Conservation (phyloP, 2,329 filamentous ascomycete species). For the Diaporthe eres region DNA sequence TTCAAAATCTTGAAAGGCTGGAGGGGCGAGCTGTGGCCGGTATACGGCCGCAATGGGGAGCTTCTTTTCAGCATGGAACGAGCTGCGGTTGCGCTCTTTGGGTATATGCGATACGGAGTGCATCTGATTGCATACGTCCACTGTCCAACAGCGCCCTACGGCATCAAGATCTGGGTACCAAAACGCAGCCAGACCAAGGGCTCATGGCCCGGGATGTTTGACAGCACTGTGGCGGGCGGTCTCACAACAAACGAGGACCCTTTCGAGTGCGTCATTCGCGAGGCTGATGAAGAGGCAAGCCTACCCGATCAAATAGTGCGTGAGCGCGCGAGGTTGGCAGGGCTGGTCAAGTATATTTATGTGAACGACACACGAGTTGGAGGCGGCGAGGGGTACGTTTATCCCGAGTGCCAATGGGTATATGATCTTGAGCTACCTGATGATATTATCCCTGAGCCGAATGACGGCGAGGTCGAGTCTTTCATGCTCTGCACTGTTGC, state of each 20-base stretch:
- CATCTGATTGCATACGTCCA: slow-evolving; percentile 83
- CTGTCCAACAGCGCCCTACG: slow-evolving; percentile 60
- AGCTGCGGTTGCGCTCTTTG: slow-evolving; percentile 80
- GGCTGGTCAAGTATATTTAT: slow-evolving; percentile 88
- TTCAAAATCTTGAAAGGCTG: slow-evolving; percentile 85
- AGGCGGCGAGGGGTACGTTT: slow-evolving; percentile 85
- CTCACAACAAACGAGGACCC: slow-evolving; percentile 85
- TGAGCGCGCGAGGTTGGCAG: slow-evolving; percentile 68
- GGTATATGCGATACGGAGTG: slow-evolving; percentile 82
- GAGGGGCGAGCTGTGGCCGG: slow-evolving; percentile 85
- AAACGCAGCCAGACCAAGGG: slow-evolving; percentile 82
- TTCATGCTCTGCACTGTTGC: slow-evolving; percentile 85
- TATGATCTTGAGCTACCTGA: slow-evolving; percentile 87
- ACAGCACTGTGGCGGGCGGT: slow-evolving; percentile 92
- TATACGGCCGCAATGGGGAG: slow-evolving; percentile 76
- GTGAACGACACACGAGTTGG: slow-evolving; percentile 82
- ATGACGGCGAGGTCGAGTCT: slow-evolving; percentile 89
- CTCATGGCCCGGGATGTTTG: slow-evolving; percentile 92
- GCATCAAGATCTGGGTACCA: slow-evolving; percentile 88
- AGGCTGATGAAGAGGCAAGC: slow-evolving; percentile 90
- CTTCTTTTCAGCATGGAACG: slow-evolving; percentile 83
- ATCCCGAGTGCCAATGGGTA: slow-evolving; percentile 92
- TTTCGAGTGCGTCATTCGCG: slow-evolving; percentile 86
- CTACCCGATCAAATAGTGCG: slow-evolving; percentile 80
- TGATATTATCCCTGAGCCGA: slow-evolving; percentile 79